phyloP scores from a whole-genome alignment of 2,329 filamentous ascomycete species.

The Diaporthe sp. region DNA sequence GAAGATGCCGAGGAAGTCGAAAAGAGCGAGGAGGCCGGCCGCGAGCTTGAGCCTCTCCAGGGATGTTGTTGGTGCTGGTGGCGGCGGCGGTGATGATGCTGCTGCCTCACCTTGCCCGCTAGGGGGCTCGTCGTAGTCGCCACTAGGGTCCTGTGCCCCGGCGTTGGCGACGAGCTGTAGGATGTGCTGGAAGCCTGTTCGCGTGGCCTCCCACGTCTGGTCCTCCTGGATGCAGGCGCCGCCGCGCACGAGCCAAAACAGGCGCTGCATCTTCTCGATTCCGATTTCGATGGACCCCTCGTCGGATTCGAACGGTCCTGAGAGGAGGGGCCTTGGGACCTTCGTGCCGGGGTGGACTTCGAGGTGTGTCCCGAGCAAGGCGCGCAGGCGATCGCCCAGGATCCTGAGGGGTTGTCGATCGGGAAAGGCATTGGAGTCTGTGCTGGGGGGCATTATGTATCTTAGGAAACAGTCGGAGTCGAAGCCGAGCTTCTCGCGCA shows the following conservation, averaged over 20 bases:
- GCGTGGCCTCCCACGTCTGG: conserved; percentile 49
- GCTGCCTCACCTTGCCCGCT: not conserved
- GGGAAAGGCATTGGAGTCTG: not conserved
- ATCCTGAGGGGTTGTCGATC: not conserved
- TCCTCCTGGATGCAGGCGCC: conserved; percentile 43
- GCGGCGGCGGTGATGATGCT: not conserved
- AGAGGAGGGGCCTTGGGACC: conserved; percentile 48
- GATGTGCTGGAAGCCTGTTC: conserved; percentile 36
- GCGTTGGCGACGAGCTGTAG: conserved; percentile 35
- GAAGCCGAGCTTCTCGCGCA: conserved; percentile 38
- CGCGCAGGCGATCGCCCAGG: conserved; percentile 2
- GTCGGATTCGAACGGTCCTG: conserved; percentile 44
- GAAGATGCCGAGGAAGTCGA: conserved; percentile 37
- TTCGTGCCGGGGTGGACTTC: conserved; percentile 46
- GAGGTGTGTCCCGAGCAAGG: conserved; percentile 41
- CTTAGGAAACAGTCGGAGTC: conserved; percentile 31
- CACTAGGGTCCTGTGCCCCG: too few species aligned
- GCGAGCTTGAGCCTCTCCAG: conserved; percentile 33
- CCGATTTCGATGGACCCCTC: conserved; percentile 28
- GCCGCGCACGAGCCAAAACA: conserved; percentile 50
- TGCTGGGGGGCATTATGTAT: not conserved
- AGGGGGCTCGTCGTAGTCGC: not conserved
- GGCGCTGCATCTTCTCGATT: conserved; percentile 43
- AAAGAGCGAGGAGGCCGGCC: conserved; percentile 28
- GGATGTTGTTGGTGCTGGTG: not conserved